Percentiles rank a stretch among this genome's conserved stretches.
Evolutionary conservation across 1,139 yeast species (phyloP).

Genomic region (Hyphopichia burtonii): DNA sequence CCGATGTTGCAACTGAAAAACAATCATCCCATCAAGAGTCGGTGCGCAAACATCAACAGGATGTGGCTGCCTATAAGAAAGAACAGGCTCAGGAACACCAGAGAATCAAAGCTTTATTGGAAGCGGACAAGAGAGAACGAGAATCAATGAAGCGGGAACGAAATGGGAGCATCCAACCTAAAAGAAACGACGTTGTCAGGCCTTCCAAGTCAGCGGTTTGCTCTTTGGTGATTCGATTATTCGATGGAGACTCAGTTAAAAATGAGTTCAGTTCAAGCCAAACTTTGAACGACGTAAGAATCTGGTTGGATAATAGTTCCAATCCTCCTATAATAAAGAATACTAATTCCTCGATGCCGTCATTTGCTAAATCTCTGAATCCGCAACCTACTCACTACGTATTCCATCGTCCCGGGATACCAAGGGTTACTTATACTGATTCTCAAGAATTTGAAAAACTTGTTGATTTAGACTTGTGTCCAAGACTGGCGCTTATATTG

Average conservation of each 20-base stretch:
- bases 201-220: too few relatives aligned
- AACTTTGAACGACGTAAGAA: slow-evolving; percentile 54
- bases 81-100: slow-evolving; percentile 48
- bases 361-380: slow-evolving; percentile 35
- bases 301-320: slow-evolving; percentile 59
- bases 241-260: slow-evolving; percentile 53
- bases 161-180: too few relatives aligned
- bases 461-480: slow-evolving; percentile 50
- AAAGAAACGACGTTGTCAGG: too few relatives aligned
- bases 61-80: slow-evolving; percentile 2
- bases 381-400: slow-evolving; percentile 36
- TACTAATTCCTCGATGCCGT: slow-evolving; percentile 26
- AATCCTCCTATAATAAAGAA: slow-evolving; percentile 33
- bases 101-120: slow-evolving; percentile 50
- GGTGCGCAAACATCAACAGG: slow-evolving; percentile 2
- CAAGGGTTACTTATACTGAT: slow-evolving; percentile 39
- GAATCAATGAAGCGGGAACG: slow-evolving; percentile 7
- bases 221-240: slow-evolving; percentile 47
- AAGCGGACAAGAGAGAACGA: slow-evolving; percentile 53
- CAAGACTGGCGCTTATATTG: slow-evolving; percentile 65
- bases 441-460: slow-evolving; percentile 54
- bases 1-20: background rate
- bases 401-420: slow-evolving; percentile 38
- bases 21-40: background rate
- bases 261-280: slow-evolving; percentile 42